Percentiles rank a stretch among this genome's conserved stretches.
Evolutionary conservation across 2,329 filamentous ascomycete species (phyloP).

Genomic region (Neonectria coccinea): DNA sequence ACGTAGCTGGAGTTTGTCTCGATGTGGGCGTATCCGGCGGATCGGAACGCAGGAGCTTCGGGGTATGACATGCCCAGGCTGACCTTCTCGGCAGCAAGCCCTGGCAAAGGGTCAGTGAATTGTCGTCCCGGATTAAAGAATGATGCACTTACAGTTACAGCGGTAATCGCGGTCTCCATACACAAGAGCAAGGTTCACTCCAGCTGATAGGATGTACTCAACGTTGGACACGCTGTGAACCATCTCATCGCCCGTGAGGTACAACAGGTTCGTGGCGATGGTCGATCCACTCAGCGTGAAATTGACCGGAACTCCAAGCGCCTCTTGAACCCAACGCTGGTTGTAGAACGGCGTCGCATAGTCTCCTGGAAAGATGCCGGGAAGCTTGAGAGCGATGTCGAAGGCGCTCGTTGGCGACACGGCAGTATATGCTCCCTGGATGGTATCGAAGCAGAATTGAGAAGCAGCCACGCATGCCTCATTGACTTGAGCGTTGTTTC

Average conservation of each 20-base stretch:
- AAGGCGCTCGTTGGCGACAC: slow-evolving; percentile 53
- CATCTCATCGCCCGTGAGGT: slow-evolving; percentile 68
- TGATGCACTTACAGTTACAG: slow-evolving; percentile 64
- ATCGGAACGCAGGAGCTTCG: slow-evolving; percentile 62
- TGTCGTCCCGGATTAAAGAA: too few relatives aligned
- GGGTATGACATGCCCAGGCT: slow-evolving; percentile 69
- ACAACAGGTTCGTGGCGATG: slow-evolving; percentile 62
- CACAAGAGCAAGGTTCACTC: slow-evolving; percentile 75
- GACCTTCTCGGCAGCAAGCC: slow-evolving; percentile 73
- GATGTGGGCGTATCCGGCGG: slow-evolving; percentile 77
- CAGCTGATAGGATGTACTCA: slow-evolving; percentile 67
- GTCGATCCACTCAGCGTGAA: slow-evolving; percentile 61
- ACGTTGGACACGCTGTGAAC: slow-evolving; percentile 55
- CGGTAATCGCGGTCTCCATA: slow-evolving; percentile 72
- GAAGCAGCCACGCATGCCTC: slow-evolving; percentile 65
- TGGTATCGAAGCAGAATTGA: slow-evolving; percentile 27
- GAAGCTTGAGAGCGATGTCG: slow-evolving; percentile 66
- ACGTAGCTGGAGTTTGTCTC: slow-evolving; percentile 72
- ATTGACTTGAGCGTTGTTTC: slow-evolving; percentile 52
- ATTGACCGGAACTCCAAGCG: slow-evolving; percentile 71
- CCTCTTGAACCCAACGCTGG: slow-evolving; percentile 64
- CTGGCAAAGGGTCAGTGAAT: background rate
- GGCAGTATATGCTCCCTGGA: slow-evolving; percentile 28
- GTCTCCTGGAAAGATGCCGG: slow-evolving; percentile 66
- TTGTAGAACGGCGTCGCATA: slow-evolving; percentile 75